Base-by-base conservation (phyloP, 371 early-diverging fungal species). In the Cokeromyces recurvatus region DNA sequence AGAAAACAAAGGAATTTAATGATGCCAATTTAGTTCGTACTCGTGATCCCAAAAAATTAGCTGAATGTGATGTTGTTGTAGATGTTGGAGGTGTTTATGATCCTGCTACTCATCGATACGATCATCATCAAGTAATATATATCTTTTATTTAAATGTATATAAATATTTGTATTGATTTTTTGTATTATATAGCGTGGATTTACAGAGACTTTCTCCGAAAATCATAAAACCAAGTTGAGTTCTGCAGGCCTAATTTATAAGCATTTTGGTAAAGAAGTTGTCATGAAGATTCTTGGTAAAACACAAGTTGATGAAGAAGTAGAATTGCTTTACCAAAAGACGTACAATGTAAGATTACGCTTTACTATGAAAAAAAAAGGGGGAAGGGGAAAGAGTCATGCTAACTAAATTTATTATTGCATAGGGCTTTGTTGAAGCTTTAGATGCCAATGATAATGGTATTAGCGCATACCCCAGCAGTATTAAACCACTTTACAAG, bases 51-150 rank as follows among this genome's bases (percentile, higher is more conserved):
- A 77, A 70, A 8, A 78, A 87, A 25, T 71, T 97, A 38, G 83
- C 72, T 11, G 77, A 77, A 17, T 94, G 91, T 49, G 92, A 92
- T 55, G 82, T 95, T 48, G 91, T 99, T 17, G 95, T 97, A 12
- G 99, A 99, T 64, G 99, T 99, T 4, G 99, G 99, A 36, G 94
- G 92, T 38, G 90, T 86, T 17, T 98, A 95, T 68, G 89, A 91
- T 68, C 92, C 89, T 36, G 68, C 65, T 24, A 68, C 61, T 22
- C 68, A 82, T 45, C 78, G 91, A 38, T 99, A 85, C 64, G 99
- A 99, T 62, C 99, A 99, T 60, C 99, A 99, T 63, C 98, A 98
- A 68, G 77, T 74, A 55, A 46, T 38, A 34, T 14, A 15, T 11
- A 37, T n/a, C n/a, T n/a, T 21, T n/a, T n/a, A n/a, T n/a, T n/a